Evolutionary conservation across 2,329 filamentous ascomycete genomes (phyloP).

Genomic region (Aspergillus texensis): DNA sequence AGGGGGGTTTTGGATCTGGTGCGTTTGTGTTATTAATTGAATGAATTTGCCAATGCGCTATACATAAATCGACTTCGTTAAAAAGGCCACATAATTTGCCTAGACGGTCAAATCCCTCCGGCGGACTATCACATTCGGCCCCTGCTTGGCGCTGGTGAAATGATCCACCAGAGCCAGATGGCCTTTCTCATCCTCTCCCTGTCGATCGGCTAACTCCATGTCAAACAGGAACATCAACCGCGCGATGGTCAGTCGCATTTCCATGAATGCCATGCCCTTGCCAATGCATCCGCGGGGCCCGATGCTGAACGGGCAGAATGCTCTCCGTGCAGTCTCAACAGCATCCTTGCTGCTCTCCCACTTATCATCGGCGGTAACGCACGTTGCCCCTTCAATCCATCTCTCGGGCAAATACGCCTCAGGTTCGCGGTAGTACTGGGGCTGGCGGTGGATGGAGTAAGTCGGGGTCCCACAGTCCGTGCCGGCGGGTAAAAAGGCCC

Average conservation of each 20-base stretch:
- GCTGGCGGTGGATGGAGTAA: conserved; percentile 70
- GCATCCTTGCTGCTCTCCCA: conserved; percentile 53
- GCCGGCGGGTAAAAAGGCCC: conserved; percentile 50
- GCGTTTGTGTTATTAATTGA: background rate
- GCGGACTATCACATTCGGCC: conserved; percentile 36
- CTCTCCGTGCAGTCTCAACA: conserved; percentile 59
- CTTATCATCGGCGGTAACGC: conserved; percentile 38
- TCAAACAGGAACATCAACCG: conserved; percentile 44
- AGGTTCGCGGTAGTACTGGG: conserved; percentile 62
- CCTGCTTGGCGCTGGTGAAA: conserved; percentile 41
- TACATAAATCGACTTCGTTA: background rate
- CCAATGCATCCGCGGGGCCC: conserved; percentile 47
- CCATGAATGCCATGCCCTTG: conserved; percentile 48
- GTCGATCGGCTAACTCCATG: conserved; percentile 36
- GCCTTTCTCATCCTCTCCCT: conserved; percentile 37
- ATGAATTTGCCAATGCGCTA: background rate
- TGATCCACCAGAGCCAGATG: conserved; percentile 42
- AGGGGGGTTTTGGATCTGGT: background rate
- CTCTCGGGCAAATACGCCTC: conserved; percentile 65
- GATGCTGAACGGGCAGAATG: conserved; percentile 66
- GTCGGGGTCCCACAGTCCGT: conserved; percentile 66
- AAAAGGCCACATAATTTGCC: background rate
- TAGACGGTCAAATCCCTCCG: background rate
- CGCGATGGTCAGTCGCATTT: conserved; percentile 44
- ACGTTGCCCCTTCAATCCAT: conserved; percentile 59